Conservation (phyloP, 305 asterid genomes). For the Fraxinus floribunda region DNA sequence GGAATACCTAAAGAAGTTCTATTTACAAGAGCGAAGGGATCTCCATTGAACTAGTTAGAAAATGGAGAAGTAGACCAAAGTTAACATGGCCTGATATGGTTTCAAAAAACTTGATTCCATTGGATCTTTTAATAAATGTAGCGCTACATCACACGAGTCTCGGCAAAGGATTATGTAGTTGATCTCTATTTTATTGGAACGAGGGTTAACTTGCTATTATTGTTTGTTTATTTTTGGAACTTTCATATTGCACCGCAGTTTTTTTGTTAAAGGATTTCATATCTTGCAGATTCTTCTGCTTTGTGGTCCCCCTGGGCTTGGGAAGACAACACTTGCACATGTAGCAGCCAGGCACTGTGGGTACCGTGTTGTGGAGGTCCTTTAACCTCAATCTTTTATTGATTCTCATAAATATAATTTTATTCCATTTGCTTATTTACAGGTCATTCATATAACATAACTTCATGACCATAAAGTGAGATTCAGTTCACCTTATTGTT, state of each 20-base stretch:
- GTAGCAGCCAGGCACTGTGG: slow-evolving; percentile 98
- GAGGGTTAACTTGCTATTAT: neutral
- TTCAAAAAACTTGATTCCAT: neutral
- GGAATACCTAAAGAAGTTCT: slow-evolving; percentile 1
- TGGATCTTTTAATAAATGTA: neutral
- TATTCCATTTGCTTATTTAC: slow-evolving; percentile 23
- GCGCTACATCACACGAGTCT: neutral
- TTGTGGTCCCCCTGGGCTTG: slow-evolving; percentile 99
- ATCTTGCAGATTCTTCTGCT: slow-evolving; percentile 78
- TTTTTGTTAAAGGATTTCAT: slow-evolving; percentile 17
- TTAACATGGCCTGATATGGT: neutral
- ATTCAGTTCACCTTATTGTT: slow-evolving; percentile 15
- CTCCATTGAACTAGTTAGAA: neutral
- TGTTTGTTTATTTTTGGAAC: neutral
- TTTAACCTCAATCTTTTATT: slow-evolving; percentile 16
- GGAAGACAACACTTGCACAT: slow-evolving; percentile 99
- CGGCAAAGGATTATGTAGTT: neutral
- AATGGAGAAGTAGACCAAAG: neutral
- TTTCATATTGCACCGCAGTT: neutral
- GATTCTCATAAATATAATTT: slow-evolving; percentile 27
- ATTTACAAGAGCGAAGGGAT: neutral
- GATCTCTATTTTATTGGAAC: neutral
- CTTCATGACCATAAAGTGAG: slow-evolving; percentile 8
- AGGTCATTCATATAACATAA: slow-evolving; percentile 25
- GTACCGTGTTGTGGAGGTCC: slow-evolving; percentile 93